Evolutionary conservation across 2,329 filamentous ascomycete genomes (phyloP).

Genomic region (Ambrosiella cleistominuta): DNA sequence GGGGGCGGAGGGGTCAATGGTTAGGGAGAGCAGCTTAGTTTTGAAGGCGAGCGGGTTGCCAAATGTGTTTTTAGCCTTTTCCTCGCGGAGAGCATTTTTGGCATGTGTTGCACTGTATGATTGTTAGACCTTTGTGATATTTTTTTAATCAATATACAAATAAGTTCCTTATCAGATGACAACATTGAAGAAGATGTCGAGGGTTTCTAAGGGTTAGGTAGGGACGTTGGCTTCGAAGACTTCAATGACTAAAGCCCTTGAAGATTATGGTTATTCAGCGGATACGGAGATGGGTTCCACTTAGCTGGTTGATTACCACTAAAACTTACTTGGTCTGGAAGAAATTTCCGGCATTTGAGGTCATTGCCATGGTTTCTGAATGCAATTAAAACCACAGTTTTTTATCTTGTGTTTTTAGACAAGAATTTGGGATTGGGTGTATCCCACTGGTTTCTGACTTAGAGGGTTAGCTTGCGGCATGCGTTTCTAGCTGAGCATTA

Average conservation of each 20-base stretch:
- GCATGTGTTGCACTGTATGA: conserved; percentile 30
- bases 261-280: too few species aligned
- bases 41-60: conserved; percentile 65
- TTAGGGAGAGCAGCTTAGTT: conserved; percentile 69
- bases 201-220: background rate
- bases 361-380: conserved; percentile 18
- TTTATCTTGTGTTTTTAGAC: too few species aligned
- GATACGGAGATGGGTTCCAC: too few species aligned
- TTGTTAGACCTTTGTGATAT: background rate
- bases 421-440: too few species aligned
- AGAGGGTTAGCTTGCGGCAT: too few species aligned
- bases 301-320: background rate
- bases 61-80: conserved; percentile 57
- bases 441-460: too few species aligned
- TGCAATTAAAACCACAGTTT: too few species aligned
- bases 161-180: too few species aligned
- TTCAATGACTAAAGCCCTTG: too few species aligned
- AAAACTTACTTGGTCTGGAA: conserved; percentile 75
- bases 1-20: conserved; percentile 45
- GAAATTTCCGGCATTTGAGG: conserved; percentile 62
- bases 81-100: conserved; percentile 41
- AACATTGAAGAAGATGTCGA: too few species aligned
- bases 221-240: background rate
- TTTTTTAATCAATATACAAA: too few species aligned
- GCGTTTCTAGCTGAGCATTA: too few species aligned